Evolutionary conservation across 2,329 filamentous ascomycete species (phyloP), one percentile per base, ranked within the genome.

Genomic region (Thielaviopsis populi): DNA sequence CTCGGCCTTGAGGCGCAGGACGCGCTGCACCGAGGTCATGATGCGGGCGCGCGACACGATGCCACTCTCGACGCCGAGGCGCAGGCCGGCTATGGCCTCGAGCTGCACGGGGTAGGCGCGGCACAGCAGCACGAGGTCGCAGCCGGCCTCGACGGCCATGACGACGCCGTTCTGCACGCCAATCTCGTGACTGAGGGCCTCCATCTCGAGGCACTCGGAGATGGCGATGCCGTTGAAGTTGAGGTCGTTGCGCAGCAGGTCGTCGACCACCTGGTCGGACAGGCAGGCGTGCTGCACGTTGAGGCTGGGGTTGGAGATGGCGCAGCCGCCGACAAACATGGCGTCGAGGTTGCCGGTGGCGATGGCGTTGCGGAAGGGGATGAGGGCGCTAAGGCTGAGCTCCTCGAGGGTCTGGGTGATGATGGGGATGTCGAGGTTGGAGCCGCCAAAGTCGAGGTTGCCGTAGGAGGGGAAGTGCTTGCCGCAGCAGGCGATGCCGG

Each of bases 381-480:
- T 86, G 40, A 97, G 77, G 33, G 92, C 92, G 69, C 87, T 95
- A n/a, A 96, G 77, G 68, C 90, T 95, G 54, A 97, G 78, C 70
- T 96, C 91, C 71, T 96, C 92, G 13, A 96, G 75, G 0, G 91
- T 95, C 72, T 97, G 91, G 0, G 91, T 96, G 69, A 97, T 96
- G 67, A 95, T 94, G 15, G 92, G 92, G 37, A 97, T 91, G 70
- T 96, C 91, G 27, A 95, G 77, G 59, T 89, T 91, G 3, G 91
- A 95, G 13, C 91, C 91, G 1, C 95, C 82, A 69, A 96, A 96
- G 72, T 96, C 91, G 19, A 97, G 78, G 70, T 96, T 96, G 40
- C 92, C 92, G 71, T 96, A 97, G 0, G 91, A 96, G 2, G 92
- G 92, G 69, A 97, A 96, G 73, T 97, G 92, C 73, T 97, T 97